Evolutionary conservation across 805 yeast species (phyloP).

Genomic region (Candida sonorensis): DNA sequence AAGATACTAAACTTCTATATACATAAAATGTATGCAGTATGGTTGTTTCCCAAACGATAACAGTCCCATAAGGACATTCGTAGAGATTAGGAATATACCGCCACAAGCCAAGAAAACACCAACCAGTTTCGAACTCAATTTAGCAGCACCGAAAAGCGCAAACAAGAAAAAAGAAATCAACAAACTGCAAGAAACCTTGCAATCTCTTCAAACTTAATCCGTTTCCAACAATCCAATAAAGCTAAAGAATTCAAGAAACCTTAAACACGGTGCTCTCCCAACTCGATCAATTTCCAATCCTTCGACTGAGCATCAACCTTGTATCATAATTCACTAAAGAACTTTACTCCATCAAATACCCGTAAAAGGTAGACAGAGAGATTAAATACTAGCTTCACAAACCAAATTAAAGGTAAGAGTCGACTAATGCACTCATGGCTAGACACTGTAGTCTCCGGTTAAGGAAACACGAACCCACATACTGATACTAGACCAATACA

Average conservation of each 20-base stretch:
- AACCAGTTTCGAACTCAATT: slow-evolving; percentile 60
- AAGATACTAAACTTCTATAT: too few species aligned
- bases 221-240: too few species aligned
- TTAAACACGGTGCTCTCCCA: slow-evolving; percentile 10
- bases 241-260: slow-evolving; percentile 54
- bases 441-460: slow-evolving; percentile 17
- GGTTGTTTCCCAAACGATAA: slow-evolving; percentile 99
- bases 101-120: slow-evolving; percentile 42
- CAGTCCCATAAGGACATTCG: slow-evolving; percentile 79
- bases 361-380: slow-evolving; percentile 20
- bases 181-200: slow-evolving; percentile 26
- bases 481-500: slow-evolving; percentile 7
- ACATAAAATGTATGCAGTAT: slow-evolving; percentile 81
- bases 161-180: too few species aligned
- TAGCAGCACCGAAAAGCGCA: slow-evolving; percentile 16
- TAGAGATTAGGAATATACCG: slow-evolving; percentile 99
- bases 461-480: slow-evolving; percentile 17
- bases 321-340: slow-evolving; percentile 40
- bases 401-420: slow-evolving; percentile 17
- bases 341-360: slow-evolving; percentile 25
- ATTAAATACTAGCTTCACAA: slow-evolving; percentile 29
- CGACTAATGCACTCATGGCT: slow-evolving; percentile 27
- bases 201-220: slow-evolving; percentile 10
- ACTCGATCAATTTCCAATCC: slow-evolving; percentile 66
- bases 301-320: slow-evolving; percentile 94